Base-by-base conservation (phyloP, 495 filamentous ascomycete species). In the Lepraria neglecta region DNA sequence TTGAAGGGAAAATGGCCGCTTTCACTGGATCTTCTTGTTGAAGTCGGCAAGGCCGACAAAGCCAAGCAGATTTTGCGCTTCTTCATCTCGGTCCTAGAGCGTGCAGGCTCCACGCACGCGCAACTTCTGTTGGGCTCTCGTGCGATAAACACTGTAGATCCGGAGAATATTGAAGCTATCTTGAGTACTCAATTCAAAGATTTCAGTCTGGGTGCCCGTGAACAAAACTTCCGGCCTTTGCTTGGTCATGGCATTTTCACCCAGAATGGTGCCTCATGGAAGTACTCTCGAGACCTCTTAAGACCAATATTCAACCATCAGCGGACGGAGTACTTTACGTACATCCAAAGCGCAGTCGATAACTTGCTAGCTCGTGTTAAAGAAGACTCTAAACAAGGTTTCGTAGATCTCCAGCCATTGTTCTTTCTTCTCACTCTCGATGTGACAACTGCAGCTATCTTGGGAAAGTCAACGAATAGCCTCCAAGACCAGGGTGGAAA, bases 271-370 rank as follows among this genome's bases (percentile, higher is more conserved):
- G 60, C 57, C 9, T 56, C 65, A n/a, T 71, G 71, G 71, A 68
- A 71, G 52, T 72, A 70, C 15, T 78, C 74, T 2, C 72, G 78
- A 4, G 74, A 73, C n/a, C 64, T 80, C 14, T 63, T 81, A 28
- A 68, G 71, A 0, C 76, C 67, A 0, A 69, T 71, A 45, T 79
- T 81, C 56, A 72, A 72, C 2, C 73, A 75, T 6, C 73, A 81
- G 15, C 80, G 82, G 64, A 74, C 84, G 45, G 77, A 77, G 33
- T 77, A 86, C 67, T 68, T 84, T 1, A 62, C 73, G 4, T 82
- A 86, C 61, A 64, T 68, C 10, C 62, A 68, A 55, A 48, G 46
- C 15, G 63, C 68, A 35, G 62, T 80, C 60, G 62, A 68, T 64
- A 58, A 80, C 62, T 72, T 70, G 19, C 53, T 73, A 10, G n/a